Conservation (phyloP, 345 rosid species). For the Euphorbia peplus region DNA sequence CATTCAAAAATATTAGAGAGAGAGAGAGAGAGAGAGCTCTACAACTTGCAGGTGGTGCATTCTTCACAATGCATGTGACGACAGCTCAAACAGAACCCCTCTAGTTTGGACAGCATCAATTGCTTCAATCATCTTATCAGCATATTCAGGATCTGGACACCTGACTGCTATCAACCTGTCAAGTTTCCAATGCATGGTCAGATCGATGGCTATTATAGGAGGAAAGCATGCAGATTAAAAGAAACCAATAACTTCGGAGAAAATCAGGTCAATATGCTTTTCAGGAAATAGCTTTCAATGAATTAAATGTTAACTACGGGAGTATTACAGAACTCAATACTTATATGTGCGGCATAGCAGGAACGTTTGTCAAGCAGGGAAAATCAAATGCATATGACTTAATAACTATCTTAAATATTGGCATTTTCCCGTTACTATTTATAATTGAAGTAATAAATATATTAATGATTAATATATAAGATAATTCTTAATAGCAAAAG, state of each 20-base stretch:
- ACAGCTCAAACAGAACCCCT: constrained; percentile 94
- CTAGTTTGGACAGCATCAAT: constrained; percentile 75
- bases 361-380: too few relatives aligned
- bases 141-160: constrained; percentile 94
- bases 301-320: not conserved
- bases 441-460: too few relatives aligned
- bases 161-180: constrained; percentile 89
- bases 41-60: constrained; percentile 70
- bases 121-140: constrained; percentile 94
- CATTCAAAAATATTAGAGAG: not conserved
- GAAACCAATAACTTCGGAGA: not conserved
- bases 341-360: too few relatives aligned
- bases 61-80: constrained; percentile 90
- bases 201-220: constrained; percentile 2
- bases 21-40: constrained; percentile 2
- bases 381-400: too few relatives aligned
- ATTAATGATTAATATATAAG: too few relatives aligned
- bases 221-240: not conserved
- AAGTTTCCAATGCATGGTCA: constrained; percentile 17
- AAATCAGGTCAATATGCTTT: not conserved
- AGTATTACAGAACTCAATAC: too few relatives aligned
- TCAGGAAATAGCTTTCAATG: not conserved
- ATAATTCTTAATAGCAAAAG: too few relatives aligned
- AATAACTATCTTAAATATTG: too few relatives aligned
- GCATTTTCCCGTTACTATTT: too few relatives aligned